phyloP scores from a whole-genome alignment of 2,329 filamentous ascomycete genomes.

The Blumeria hordei region DNA sequence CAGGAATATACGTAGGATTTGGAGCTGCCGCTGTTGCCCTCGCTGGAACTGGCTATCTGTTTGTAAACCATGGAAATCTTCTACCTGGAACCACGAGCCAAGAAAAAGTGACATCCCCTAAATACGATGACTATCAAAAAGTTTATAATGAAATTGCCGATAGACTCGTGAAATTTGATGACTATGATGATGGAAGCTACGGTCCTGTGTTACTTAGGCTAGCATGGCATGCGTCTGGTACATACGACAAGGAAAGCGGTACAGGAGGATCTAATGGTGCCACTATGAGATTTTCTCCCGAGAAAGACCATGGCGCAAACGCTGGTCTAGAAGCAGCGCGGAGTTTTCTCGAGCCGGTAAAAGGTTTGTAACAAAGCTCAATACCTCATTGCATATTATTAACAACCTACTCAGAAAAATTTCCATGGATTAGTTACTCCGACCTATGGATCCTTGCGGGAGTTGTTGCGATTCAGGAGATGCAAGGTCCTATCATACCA shows the following conservation, averaged over 20 bases:
- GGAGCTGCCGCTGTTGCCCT: slow-evolving; percentile 32
- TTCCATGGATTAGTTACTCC: slow-evolving; percentile 90
- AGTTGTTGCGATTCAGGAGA: slow-evolving; percentile 75
- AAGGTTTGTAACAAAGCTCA: slow-evolving; percentile 29
- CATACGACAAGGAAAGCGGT: slow-evolving; percentile 65
- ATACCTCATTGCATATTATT: slow-evolving; percentile 3
- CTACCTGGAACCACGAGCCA: slow-evolving; percentile 17
- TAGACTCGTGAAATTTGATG: slow-evolving; percentile 64
- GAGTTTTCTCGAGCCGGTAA: slow-evolving; percentile 81
- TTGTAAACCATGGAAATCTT: slow-evolving; percentile 27
- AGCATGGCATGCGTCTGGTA: slow-evolving; percentile 86
- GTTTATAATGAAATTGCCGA: slow-evolving; percentile 75
- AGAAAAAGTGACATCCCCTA: slow-evolving; percentile 38
- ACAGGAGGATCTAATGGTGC: slow-evolving; percentile 92
- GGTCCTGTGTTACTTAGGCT: slow-evolving; percentile 76
- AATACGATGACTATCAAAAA: slow-evolving; percentile 76
- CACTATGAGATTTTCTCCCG: slow-evolving; percentile 86
- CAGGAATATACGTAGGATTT: slow-evolving; percentile 28
- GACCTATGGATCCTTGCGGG: slow-evolving; percentile 90
- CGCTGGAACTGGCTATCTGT: slow-evolving; percentile 40
- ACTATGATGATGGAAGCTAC: slow-evolving; percentile 93
- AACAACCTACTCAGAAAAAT: slow-evolving; percentile 30
- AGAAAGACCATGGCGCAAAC: slow-evolving; percentile 79
- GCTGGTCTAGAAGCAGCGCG: slow-evolving; percentile 68
- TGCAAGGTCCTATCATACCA: slow-evolving; percentile 69